These are phyloP conservation scores for Taxillus chinensis DNA, from an alignment of 164 flowering plant genomes.

Conservation along the genomic window DNA sequence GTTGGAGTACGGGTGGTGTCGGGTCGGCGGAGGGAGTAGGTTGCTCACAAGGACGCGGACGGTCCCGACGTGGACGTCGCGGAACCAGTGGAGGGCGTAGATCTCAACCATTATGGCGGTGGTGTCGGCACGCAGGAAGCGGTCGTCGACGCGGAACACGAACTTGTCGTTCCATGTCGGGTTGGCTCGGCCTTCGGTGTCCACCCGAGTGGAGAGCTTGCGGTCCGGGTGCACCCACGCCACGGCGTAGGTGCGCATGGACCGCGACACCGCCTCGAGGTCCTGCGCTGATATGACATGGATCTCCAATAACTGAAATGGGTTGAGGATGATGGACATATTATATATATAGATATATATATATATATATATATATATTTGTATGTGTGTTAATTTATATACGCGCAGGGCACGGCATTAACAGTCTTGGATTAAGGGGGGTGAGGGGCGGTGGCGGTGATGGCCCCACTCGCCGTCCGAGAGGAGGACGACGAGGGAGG, in stretches of 20 bases:
- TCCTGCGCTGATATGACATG: conserved; percentile 2
- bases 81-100: not conserved
- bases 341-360: too few relatives aligned
- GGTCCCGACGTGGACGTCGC: not conserved
- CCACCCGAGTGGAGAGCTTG: conserved; percentile 1
- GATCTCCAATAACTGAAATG: conserved; percentile 1
- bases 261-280: not conserved
- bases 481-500: conserved; percentile 18
- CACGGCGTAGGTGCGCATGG: conserved; percentile 6
- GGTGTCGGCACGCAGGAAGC: conserved; percentile 1
- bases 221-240: conserved; percentile 6
- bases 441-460: too few relatives aligned
- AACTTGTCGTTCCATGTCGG: conserved; percentile 4
- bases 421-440: too few relatives aligned
- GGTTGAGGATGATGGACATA: conserved; percentile 1
- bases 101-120: not conserved
- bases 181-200: not conserved
- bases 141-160: conserved; percentile 3
- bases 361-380: too few relatives aligned
- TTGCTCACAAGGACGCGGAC: conserved; percentile 7
- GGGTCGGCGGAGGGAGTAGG: conserved; percentile 22
- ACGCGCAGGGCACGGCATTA: too few relatives aligned
- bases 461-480: too few relatives aligned
- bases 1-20: conserved; percentile 8
- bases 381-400: too few relatives aligned